Evolutionary conservation across 495 filamentous ascomycete species (phyloP), one percentile per base, ranked within the genome.

Genomic region (Daldinia concentrica): DNA sequence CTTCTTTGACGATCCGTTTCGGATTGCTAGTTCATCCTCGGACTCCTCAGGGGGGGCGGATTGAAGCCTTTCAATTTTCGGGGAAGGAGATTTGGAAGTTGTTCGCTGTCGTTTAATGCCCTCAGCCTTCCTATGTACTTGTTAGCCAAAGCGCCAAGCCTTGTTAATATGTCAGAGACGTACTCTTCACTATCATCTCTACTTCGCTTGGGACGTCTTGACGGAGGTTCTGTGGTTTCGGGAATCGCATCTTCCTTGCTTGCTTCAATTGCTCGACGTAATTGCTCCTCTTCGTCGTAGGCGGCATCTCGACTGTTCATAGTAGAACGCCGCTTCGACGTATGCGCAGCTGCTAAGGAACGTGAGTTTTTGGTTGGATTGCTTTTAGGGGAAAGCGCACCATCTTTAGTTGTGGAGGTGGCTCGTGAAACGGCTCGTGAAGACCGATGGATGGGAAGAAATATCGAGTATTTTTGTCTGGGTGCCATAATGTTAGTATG

Each of bases 271-370:
- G 94, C 96, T 72, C 91, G 86, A 64, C 93, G 88, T 32, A 99
- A 78, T 64, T 92, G 89, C 79, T 97, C 95, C 69, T 97, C 94
- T 80, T 97, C 94, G 71, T 98, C 94, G 76, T 98, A 98, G 6
- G 92, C 94, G 56, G 95, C 94, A 76, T 94, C 93, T 58, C 95
- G 88, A 78, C 96, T 98, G 75, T 98, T 97, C 93, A 98, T 97
- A 8, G 95, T 99, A 29, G 95, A 97, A 15, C 95, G 89, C 60
- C 95, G 89, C 76, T 98, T 98, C 26, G 86, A 85, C n/a, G 83
- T 80, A 52, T 83, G 81, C 56, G 78, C 81, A 34, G 78, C 81
- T 1, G 83, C 82, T 36, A 84, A 77, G 30, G 79, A 76, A 12
- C 84, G 83, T 32, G 81, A 81, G 71, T 75, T 81, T 71, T 85